Evolutionary conservation across 306 rosid species (phyloP).

Genomic region (Glycine soja): DNA sequence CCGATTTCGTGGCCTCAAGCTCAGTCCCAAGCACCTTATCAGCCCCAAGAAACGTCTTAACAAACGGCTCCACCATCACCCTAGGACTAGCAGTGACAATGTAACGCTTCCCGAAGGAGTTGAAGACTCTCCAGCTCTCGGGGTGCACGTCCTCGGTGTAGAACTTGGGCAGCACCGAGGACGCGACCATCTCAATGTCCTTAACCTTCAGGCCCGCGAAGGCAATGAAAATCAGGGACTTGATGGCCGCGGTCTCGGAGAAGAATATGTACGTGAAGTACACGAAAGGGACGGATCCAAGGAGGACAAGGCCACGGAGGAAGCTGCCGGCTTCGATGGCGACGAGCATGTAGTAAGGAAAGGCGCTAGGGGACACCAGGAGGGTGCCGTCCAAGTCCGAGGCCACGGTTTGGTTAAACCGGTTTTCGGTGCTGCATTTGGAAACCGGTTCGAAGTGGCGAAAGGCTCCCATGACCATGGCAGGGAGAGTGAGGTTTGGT

Average conservation of each 20-base stretch:
- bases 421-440: constrained; percentile 62
- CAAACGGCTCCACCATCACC: constrained; percentile 89
- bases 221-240: constrained; percentile 65
- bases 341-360: constrained; percentile 90
- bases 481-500: background rate
- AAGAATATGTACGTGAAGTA: constrained; percentile 69
- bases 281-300: constrained; percentile 64
- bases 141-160: constrained; percentile 87
- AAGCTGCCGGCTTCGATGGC: constrained; percentile 91
- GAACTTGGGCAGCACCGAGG: constrained; percentile 80
- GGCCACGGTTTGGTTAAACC: constrained; percentile 79
- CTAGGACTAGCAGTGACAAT: constrained; percentile 83
- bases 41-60: constrained; percentile 66
- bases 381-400: constrained; percentile 91
- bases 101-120: constrained; percentile 77
- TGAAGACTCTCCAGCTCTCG: constrained; percentile 75
- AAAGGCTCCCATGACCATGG: constrained; percentile 61
- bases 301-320: constrained; percentile 67
- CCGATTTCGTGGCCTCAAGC: constrained; percentile 59
- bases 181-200: constrained; percentile 73
- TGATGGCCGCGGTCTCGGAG: constrained; percentile 73
- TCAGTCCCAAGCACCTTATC: constrained; percentile 91
- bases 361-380: constrained; percentile 69
- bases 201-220: constrained; percentile 64
- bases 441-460: constrained; percentile 68